Evolutionary conservation across 2,329 filamentous ascomycete species (phyloP), one percentile per base, ranked within the genome.

Genomic region (Ophiostoma tasmaniense): DNA sequence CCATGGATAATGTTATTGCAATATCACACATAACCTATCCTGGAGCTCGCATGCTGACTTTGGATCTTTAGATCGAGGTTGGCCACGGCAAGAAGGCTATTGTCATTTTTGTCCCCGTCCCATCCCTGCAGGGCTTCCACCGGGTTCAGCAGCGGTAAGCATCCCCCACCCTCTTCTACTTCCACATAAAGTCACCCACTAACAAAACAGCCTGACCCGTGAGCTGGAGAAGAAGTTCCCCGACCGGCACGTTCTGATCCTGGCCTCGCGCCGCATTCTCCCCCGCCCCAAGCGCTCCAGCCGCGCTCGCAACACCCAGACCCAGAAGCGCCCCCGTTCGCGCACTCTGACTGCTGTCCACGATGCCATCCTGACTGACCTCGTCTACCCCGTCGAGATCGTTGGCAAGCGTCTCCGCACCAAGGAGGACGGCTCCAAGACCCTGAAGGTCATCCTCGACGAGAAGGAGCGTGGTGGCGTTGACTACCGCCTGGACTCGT

Each of bases 211-310:
- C 81, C 90, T 99, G 81, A 99, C 95, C 84, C 95, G 95, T 85
- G 95, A 99, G 89, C 93, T 99, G 81, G 95, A 99, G 91, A 99
- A 99, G 93, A 99, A 99, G 88, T 99, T 99, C 92, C 98, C 95
- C 75, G 95, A 99, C 89, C 95, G 95, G 84, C 95, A 99, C 84
- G 95, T 99, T 82, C 87, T 99, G 82, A 93, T 99, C 89, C 90
- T 99, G 78, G 95, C 95, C 78, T 96, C 94, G 80, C 95, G 95
- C 88, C 95, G 95, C 84, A 99, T 99, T 79, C 89, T 99, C 73
- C 94, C 95, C 82, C 93, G 93, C 83, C 95, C 95, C 82, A 97
- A 97, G 92, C 93, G 94, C 82, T 97, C 93, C 82, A 92, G 90
- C 87, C 93, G 93, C 86, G 92, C 90, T 76, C 94, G 95, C 87